These are phyloP conservation scores for Lolium rigidum DNA, from an alignment of 176 grass and related monocot species.

Conservation along the genomic window DNA sequence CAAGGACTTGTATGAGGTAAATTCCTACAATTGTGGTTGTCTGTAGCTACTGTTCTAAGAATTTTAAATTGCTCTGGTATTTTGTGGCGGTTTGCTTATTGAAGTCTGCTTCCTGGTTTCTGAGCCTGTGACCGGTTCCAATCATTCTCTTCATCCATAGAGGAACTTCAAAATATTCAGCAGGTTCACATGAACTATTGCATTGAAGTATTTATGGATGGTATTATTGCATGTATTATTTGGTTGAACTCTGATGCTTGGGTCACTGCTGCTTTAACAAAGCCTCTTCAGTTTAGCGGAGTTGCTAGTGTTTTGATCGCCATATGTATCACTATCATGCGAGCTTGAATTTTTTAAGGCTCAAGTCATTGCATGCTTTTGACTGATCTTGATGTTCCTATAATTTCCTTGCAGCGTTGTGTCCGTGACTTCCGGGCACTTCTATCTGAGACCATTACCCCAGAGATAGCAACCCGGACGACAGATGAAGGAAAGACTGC, in stretches of 20 bases:
- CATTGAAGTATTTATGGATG: conserved; percentile 9
- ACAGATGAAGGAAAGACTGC: conserved; percentile 65
- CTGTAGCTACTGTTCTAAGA: conserved; percentile 14
- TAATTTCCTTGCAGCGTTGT: conserved; percentile 54
- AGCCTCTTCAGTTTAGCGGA: neutral
- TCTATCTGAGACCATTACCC: conserved; percentile 73
- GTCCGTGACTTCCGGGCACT: conserved; percentile 67
- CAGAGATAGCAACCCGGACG: conserved; percentile 51
- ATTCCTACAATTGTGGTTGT: conserved; percentile 20
- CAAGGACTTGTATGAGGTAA: conserved; percentile 94
- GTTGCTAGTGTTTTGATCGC: conserved; percentile 2
- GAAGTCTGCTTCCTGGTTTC: conserved; percentile 17
- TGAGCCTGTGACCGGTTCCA: conserved; percentile 28
- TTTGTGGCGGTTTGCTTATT: neutral
- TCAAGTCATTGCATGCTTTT: conserved; percentile 33
- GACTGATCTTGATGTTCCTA: conserved; percentile 18
- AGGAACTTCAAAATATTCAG: neutral
- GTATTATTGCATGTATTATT: conserved; percentile 23
- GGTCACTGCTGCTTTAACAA: conserved; percentile 6
- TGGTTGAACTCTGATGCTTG: conserved; percentile 4
- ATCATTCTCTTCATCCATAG: neutral
- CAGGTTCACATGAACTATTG: conserved; percentile 19
- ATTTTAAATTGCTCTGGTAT: conserved; percentile 35
- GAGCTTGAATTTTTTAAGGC: neutral
- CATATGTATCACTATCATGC: neutral